Base-by-base conservation (phyloP, 2,329 filamentous ascomycete species). In the Penicillium sp. region DNA sequence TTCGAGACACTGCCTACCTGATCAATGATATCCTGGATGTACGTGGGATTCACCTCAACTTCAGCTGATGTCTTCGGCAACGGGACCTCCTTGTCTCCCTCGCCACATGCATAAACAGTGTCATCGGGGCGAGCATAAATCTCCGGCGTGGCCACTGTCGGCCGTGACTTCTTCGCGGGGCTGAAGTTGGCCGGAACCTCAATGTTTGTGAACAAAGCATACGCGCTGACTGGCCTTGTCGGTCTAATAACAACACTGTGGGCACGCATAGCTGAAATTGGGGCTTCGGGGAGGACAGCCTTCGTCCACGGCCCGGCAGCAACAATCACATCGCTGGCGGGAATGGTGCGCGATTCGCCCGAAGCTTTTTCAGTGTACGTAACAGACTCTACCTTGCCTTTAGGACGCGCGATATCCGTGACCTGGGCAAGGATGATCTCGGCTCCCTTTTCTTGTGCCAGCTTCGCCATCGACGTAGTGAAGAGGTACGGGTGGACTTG, bases 401-500 rank as follows among this genome's bases (percentile, higher is more conserved):
- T 66, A 4, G 72, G 66, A 7, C 81, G 78, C 43, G 80, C 78
- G 53, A 96, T 87, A 13, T 73, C 74, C 2, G 81, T 89, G 3
- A 90, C 90, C 1, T 82, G 79, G 8, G 84, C 83, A 38, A 86
- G 76, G 27, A 82, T 75, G 46, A 96, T 78, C 20, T 84, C 80
- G 56, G 80, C 82, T 2, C 88, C 88, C 24, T 78, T 79, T 44
- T 88, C 81, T 48, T 80, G 73, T 0, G 92, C 90, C 10, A 96
- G 77, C 37, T 82, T 75, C 4, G 88, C 88, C 70, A 97, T 95
- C 13, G 84, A 78, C 0, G 82, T 92, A 0, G 93, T 97, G 66
- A 98, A 97, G 39, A 89, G 84, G 54, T 86, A 88, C 0, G 93
- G 93, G 63, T 98, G 92, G 2, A 97, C 92, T 71, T 98, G 93